Evolutionary conservation across 2,329 filamentous ascomycete genomes (phyloP), one percentile per base, ranked within the genome.

Genomic region (Corynespora cassiicola): DNA sequence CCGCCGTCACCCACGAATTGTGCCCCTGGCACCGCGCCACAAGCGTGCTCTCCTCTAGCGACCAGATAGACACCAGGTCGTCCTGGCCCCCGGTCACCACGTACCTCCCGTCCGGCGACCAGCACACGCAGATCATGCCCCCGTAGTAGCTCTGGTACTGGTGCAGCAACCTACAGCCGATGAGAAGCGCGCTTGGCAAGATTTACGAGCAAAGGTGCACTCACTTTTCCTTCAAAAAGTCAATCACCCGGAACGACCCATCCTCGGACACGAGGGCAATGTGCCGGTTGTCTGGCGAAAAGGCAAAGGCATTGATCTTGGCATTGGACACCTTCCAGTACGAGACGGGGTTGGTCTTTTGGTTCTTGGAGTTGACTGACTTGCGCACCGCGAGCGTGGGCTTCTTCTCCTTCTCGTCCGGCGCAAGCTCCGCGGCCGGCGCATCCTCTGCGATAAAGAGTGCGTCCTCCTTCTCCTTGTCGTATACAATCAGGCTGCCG

Each of bases 71-170:
- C 9, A 99, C 87, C 7, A 97, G 75, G 65, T 99, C 94, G 65
- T 99, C 94, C 69, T 97, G 92, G 4, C 94, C 91, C 35, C 94
- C 94, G 0, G 94, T 96, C 12, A 99, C 77, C 34, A 99, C 85
- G 66, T 97, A 99, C 65, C 95, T 92, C 34, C 90, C 91, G 62
- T 99, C 94, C 7, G 94, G 94, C 6, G 92, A 96, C 94, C 94
- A 99, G 71, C 90, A 95, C 2, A 96, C 90, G 61, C 90, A 96
- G 28, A 87, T 87, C 45, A 99, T 78, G 3, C 90, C 92, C 30
- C 94, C 94, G 58, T 96, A 99, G 72, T 96, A 99, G 37, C 89
- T 89, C 56, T 86, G 84, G 68, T 89, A 96, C 28, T 96, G 75
- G 58, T 92, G 89, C 9, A 94, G 75, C n/a, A 97, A 77, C 56